Percentiles rank a stretch among this genome's conserved stretches.
phyloP scores from a whole-genome alignment of 2,329 filamentous ascomycete species.

The Diaporthe batatas region DNA sequence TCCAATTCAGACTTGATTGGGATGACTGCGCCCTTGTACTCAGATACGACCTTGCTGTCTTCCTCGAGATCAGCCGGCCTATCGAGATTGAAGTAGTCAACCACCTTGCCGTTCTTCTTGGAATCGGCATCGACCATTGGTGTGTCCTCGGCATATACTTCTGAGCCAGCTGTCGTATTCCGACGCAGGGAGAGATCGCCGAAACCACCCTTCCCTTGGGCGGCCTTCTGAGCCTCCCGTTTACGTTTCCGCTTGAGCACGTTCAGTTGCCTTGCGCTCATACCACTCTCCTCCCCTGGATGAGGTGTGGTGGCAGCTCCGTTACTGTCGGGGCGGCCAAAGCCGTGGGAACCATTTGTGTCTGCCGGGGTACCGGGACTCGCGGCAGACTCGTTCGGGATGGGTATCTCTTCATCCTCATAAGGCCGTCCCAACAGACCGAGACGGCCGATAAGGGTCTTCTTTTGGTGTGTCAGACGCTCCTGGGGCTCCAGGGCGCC shows the following conservation, averaged over 20 bases:
- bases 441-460: conserved; percentile 83
- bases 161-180: conserved; percentile 71
- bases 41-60: conserved; percentile 90
- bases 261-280: conserved; percentile 95
- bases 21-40: conserved; percentile 88
- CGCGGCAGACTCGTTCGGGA: conserved; percentile 70
- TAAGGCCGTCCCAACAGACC: conserved; percentile 87
- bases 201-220: conserved; percentile 86
- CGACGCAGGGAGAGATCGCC: conserved; percentile 85
- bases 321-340: conserved; percentile 49
- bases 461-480: conserved; percentile 89
- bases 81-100: conserved; percentile 93
- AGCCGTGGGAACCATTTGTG: conserved; percentile 49
- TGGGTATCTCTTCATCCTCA: conserved; percentile 82
- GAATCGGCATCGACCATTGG: conserved; percentile 64
- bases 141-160: conserved; percentile 73
- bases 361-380: conserved; percentile 63
- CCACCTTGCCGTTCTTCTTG: conserved; percentile 73
- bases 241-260: conserved; percentile 95
- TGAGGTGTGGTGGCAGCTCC: conserved; percentile 55
- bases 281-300: conserved; percentile 72
- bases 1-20: conserved; percentile 87
- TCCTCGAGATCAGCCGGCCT: conserved; percentile 84
- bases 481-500: conserved; percentile 85
- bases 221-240: conserved; percentile 87